Evolutionary conservation across 768 basidiomycete species (phyloP).

Genomic region (Russula brevipes): DNA sequence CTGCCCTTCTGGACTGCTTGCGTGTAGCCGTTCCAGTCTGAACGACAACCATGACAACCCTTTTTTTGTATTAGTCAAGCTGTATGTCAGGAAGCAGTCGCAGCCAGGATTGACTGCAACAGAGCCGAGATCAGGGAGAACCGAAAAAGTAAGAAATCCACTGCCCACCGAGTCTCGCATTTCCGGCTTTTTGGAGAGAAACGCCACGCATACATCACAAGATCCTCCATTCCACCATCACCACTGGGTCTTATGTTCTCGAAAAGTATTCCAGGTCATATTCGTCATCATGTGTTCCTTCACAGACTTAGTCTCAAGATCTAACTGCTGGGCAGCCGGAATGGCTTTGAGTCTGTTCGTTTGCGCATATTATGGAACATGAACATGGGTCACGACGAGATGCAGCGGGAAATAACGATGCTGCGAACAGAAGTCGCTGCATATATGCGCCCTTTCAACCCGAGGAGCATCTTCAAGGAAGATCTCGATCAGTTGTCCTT

Average conservation of each 20-base stretch:
- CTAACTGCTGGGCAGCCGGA: conserved; percentile 37
- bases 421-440: conserved; percentile 39
- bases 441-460: conserved; percentile 7
- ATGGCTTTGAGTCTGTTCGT: conserved; percentile 69
- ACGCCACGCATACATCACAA: background rate
- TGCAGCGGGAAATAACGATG: conserved; percentile 56
- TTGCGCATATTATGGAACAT: conserved; percentile 63
- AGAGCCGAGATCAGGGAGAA: too few species aligned
- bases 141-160: too few species aligned
- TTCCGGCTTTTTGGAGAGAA: too few species aligned
- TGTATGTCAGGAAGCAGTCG: too few species aligned
- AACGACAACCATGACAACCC: too few species aligned
- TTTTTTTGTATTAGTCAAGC: too few species aligned
- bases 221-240: conserved; percentile 49
- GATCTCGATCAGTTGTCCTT: conserved; percentile 70
- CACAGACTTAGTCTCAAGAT: conserved; percentile 20
- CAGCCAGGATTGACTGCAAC: too few species aligned
- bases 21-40: too few species aligned
- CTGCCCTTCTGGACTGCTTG: too few species aligned
- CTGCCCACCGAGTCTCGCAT: too few species aligned
- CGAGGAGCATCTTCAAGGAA: conserved; percentile 46
- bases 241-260: conserved; percentile 52
- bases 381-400: conserved; percentile 35
- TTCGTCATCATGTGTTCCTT: conserved; percentile 30
- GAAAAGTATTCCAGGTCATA: conserved; percentile 68